A percentile compares a stretch with the other conserved stretches of the same genome.
Evolutionary conservation across 306 rosid species (phyloP).

Genomic region (Vigna radiata): DNA sequence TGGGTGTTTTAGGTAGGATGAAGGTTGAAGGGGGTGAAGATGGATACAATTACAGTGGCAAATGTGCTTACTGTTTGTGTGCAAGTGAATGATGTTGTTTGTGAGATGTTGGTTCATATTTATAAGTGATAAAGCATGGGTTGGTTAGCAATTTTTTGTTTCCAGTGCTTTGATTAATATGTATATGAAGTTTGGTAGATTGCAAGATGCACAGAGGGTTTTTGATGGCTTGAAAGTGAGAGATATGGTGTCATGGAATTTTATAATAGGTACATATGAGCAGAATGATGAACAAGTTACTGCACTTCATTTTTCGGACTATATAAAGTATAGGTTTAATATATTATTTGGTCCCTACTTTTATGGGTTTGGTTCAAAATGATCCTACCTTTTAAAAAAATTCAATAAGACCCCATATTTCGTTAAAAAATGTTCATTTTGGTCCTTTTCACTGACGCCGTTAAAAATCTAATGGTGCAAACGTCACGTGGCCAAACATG

Average conservation of each 20-base stretch:
- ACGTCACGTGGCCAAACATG: no score
- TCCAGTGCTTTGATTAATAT: constrained; percentile 55
- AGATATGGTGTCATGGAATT: constrained; percentile 55
- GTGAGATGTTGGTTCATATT: constrained; percentile 56
- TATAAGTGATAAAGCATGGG: constrained; percentile 58
- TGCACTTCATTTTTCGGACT: constrained; percentile 43
- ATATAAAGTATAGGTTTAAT: no score
- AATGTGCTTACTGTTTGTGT: constrained; percentile 54
- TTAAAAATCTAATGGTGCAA: no score
- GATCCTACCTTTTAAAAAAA: no score
- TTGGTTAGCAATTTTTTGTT: constrained; percentile 54
- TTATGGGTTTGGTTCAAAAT: no score
- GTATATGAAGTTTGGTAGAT: constrained; percentile 53
- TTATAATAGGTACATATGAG: constrained; percentile 50
- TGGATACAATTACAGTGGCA: constrained; percentile 50
- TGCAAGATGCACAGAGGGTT: constrained; percentile 46
- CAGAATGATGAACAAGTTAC: constrained; percentile 50
- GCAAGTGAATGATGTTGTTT: constrained; percentile 43
- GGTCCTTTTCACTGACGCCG: no score
- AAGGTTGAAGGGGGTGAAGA: constrained; percentile 40
- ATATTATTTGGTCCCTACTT: no score
- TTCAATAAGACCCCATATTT: no score
- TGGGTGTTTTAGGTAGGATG: constrained; percentile 49
- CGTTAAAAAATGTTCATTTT: no score
- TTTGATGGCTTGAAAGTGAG: constrained; percentile 48